Conservation (phyloP, 2,329 filamentous ascomycete species). For the Arthrobotrys musiformis region DNA sequence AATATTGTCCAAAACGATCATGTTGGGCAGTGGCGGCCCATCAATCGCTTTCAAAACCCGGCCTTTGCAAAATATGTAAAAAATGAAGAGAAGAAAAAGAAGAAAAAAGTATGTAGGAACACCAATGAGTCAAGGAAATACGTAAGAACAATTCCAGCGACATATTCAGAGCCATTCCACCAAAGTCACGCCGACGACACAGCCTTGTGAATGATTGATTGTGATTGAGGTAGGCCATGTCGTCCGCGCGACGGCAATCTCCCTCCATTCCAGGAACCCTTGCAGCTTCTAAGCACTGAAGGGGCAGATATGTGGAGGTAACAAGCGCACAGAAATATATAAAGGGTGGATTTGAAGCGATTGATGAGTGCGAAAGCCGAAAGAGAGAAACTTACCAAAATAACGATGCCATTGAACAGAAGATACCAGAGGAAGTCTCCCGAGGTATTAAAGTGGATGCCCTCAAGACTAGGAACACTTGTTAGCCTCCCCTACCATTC, state of each 20-base stretch:
- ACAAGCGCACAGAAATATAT: background rate
- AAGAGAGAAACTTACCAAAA: conserved; percentile 31
- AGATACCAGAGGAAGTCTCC: conserved; percentile 51
- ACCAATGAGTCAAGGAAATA: conserved; percentile 48
- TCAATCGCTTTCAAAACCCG: conserved; percentile 8
- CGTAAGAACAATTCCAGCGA: conserved; percentile 35
- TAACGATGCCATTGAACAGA: conserved; percentile 36
- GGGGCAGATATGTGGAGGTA: conserved; percentile 56
- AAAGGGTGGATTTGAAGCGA: background rate
- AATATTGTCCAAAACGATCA: background rate
- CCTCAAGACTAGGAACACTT: conserved; percentile 16
- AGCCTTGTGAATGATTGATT: conserved; percentile 51
- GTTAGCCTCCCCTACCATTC: conserved; percentile 2
- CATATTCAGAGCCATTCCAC: conserved; percentile 52
- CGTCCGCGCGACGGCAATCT: conserved; percentile 50
- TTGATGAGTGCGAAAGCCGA: background rate
- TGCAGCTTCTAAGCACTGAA: conserved; percentile 57
- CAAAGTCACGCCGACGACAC: conserved; percentile 51
- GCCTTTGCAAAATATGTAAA: background rate
- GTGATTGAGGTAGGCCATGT: conserved; percentile 39
- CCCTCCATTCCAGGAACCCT: conserved; percentile 56
- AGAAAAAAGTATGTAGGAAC: conserved; percentile 47
- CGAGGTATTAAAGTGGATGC: conserved; percentile 29
- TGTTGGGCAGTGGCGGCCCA: background rate
- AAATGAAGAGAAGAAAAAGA: background rate